Conservation (phyloP, 306 rosid species). For the Coriaria nepalensis region DNA sequence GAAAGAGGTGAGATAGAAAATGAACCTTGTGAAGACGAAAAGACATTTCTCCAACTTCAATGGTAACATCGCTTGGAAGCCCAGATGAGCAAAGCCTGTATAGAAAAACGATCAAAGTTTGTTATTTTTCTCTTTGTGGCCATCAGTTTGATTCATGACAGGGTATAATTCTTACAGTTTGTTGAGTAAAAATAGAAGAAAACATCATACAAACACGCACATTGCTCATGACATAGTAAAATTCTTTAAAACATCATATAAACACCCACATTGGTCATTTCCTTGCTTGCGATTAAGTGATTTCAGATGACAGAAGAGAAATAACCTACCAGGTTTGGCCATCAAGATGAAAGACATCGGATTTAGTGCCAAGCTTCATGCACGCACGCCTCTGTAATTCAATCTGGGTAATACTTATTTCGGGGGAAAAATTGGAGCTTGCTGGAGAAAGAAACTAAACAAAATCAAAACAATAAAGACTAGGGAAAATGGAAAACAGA, state of each 20-base stretch:
- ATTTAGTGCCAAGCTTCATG: constrained; percentile 63
- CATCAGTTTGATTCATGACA: too few species aligned
- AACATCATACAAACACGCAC: too few species aligned
- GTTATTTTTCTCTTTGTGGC: too few species aligned
- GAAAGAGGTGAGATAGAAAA: background rate
- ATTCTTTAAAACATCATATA: too few species aligned
- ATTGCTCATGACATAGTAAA: too few species aligned
- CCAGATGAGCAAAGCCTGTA: constrained; percentile 70
- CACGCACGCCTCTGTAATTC: constrained; percentile 15
- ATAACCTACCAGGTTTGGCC: constrained; percentile 47
- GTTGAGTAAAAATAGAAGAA: too few species aligned
- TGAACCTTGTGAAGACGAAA: constrained; percentile 75
- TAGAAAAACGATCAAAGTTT: constrained; percentile 2
- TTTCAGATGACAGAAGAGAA: background rate
- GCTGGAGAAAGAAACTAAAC: too few species aligned
- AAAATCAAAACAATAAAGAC: too few species aligned
- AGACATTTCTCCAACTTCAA: constrained; percentile 55
- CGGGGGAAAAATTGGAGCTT: background rate
- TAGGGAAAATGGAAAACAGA: background rate
- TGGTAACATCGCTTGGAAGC: constrained; percentile 54
- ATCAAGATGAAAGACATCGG: constrained; percentile 55
- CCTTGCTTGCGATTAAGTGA: background rate
- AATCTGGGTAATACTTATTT: constrained; percentile 15
- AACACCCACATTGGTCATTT: too few species aligned
- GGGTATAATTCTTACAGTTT: too few species aligned